Conservation (phyloP, 192 early-diverging fungal species). For the Coemansia sp. region DNA sequence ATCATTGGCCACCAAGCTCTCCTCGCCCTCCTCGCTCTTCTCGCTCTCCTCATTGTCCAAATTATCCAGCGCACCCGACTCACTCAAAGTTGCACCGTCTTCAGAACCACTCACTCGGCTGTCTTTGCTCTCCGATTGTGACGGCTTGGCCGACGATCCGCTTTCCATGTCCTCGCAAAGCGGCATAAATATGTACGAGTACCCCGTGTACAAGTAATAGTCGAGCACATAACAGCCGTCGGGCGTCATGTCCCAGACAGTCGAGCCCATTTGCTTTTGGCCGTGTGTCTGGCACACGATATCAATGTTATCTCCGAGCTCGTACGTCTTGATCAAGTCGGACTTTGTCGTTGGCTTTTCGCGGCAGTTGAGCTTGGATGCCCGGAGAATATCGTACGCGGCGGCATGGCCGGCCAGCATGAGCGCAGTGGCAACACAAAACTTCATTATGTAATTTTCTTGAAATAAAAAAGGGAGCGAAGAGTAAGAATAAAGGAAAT, state of each 20-base stretch:
- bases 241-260: constrained; percentile 47
- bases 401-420: constrained; percentile 18
- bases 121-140: neutral
- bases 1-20: neutral
- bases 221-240: constrained; percentile 53
- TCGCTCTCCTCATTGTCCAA: neutral
- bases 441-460: constrained; percentile 10
- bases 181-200: constrained; percentile 20
- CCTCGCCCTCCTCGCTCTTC: neutral
- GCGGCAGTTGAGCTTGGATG: constrained; percentile 50
- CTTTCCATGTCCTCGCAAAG: constrained; percentile 9
- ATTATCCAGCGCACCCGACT: neutral
- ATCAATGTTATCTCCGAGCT: constrained; percentile 37
- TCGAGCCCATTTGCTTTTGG: constrained; percentile 22
- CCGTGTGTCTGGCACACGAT: constrained; percentile 45
- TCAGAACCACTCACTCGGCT: neutral
- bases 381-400: constrained; percentile 35
- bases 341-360: constrained; percentile 26
- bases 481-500: neutral
- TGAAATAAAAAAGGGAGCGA: constrained; percentile 1
- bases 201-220: constrained; percentile 47
- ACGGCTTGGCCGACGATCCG: neutral
- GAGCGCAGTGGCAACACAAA: constrained; percentile 8
- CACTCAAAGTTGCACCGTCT: neutral
- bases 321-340: constrained; percentile 34